Evolutionary conservation across 495 filamentous ascomycete species (phyloP), one percentile per base, ranked within the genome.

Genomic region (Jackrogersella minutella): DNA sequence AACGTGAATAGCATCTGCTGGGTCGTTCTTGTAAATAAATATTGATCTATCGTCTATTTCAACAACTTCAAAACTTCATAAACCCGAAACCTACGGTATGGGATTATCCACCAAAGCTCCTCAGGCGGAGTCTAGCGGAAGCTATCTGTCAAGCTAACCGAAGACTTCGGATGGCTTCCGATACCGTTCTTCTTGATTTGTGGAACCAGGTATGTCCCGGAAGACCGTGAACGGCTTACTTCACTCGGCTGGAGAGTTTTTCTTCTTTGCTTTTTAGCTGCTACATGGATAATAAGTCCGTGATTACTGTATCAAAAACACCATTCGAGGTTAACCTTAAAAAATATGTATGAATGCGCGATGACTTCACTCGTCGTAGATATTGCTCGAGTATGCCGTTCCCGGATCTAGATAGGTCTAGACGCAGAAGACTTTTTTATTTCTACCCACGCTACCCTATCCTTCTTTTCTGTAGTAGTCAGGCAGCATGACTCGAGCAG

Each of bases 401-500:
- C 17, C 44, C 36, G 58, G 56, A 62, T 61, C 66, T 69, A 44
- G 49, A 37, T 44, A 56, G 56, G 66, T 57, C 61, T 65, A 60
- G 60, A 69, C 49, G 54, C 60, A 55, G 56, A 36, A 54, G 40
- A 52, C 39, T 47, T 31, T 59, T 36, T 7, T n/a, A n/a, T n/a
- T 31, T 62, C 43, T 68, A 55, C 26, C 59, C 47, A 43, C 55
- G 40, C 51, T 69, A 61, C 28, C n/a, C 36, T n/a, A 24, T 39
- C 49, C 33, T 52, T 24, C 47, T n/a, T 63, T 60, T 39, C 43
- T 58, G 36, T 47, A 26, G 54, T 22, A 62, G 33, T 53, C 57
- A 47, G 54, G 56, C 7, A 65, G 37, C 61, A 64, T 64, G 66
- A 65, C 66, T 69, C 56, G 57, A 58, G 51, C 39, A 41, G 41